Evolutionary conservation across 148 eudicot species (phyloP).

Genomic region (Selenicereus undatus): DNA sequence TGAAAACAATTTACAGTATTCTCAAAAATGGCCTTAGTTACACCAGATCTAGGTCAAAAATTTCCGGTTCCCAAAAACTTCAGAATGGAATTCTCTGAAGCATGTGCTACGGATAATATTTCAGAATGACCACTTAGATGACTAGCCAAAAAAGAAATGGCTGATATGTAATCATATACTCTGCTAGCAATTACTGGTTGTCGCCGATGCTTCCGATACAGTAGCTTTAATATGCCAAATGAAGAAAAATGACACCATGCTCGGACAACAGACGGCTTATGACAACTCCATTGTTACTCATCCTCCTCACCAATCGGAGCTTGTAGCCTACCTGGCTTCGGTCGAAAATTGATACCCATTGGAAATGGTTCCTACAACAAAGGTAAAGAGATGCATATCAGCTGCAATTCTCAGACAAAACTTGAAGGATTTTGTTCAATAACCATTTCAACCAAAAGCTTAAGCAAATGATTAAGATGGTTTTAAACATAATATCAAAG

Average conservation of each 20-base stretch:
- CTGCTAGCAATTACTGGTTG: constrained; percentile 16
- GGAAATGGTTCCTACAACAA: constrained; percentile 66
- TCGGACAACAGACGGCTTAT: no score
- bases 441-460: no score
- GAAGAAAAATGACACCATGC: constrained; percentile 17
- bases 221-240: constrained; percentile 22
- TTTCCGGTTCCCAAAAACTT: constrained; percentile 22
- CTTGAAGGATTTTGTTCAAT: no score
- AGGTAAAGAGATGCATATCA: neutral
- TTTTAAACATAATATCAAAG: no score
- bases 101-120: constrained; percentile 10
- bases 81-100: constrained; percentile 19
- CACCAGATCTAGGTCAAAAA: constrained; percentile 29
- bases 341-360: constrained; percentile 38
- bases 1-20: constrained; percentile 33
- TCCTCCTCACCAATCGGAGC: constrained; percentile 28
- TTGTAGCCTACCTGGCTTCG: constrained; percentile 38
- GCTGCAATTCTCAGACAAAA: no score
- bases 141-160: constrained; percentile 23
- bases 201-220: constrained; percentile 17
- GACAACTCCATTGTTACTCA: constrained; percentile 17
- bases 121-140: constrained; percentile 23
- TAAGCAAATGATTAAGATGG: no score
- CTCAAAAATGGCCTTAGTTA: constrained; percentile 29
- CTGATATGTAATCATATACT: constrained; percentile 12